Conservation (phyloP, 2,329 filamentous ascomycete genomes). For the Amauroascus verrucosus region DNA sequence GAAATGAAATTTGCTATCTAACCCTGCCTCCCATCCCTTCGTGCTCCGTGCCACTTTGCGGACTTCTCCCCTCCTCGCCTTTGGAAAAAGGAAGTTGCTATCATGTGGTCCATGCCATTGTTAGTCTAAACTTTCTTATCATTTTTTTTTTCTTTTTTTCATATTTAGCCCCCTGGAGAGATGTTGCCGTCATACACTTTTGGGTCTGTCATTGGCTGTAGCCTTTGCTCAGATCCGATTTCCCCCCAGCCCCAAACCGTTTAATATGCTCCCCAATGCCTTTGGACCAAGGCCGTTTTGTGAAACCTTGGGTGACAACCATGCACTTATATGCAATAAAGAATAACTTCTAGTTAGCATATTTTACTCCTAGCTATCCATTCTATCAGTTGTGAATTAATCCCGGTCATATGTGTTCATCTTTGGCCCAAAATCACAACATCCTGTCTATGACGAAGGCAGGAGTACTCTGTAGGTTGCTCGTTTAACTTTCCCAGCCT, state of each 20-base stretch:
- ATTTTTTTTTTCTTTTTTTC: background rate
- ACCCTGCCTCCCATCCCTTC: background rate
- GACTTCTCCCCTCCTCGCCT: background rate
- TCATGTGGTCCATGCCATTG: background rate
- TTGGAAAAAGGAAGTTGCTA: background rate
- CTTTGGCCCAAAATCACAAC: no score
- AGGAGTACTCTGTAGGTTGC: no score
- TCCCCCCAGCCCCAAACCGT: background rate
- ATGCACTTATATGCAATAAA: no score
- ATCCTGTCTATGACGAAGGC: no score
- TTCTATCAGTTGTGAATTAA: no score
- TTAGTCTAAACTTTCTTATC: background rate
- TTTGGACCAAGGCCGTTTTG: background rate
- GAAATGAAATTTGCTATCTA: constrained; percentile 9
- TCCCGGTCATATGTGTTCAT: no score
- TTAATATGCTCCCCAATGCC: no score
- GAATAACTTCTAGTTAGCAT: no score
- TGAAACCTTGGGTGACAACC: background rate
- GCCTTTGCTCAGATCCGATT: background rate
- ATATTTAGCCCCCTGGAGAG: background rate
- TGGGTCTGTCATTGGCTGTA: background rate
- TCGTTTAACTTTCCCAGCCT: no score
- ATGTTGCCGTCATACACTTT: background rate
- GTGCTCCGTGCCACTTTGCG: background rate
- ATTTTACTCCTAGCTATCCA: no score